Conservation (phyloP, 345 rosid species). For the Citrus australasica region DNA sequence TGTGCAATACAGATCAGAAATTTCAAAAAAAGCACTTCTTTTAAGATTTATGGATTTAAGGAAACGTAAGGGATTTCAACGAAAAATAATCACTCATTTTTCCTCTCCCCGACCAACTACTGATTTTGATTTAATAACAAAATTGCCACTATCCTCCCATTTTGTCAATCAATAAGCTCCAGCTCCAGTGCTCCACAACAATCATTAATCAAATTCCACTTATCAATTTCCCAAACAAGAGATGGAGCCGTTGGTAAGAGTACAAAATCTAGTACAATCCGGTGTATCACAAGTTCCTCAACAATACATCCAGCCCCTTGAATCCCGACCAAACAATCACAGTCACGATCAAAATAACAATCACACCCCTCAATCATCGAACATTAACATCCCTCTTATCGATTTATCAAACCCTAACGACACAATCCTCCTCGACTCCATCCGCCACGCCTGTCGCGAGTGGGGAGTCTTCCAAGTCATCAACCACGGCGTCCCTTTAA, state of each 20-base stretch:
- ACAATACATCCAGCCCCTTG: conserved; percentile 64
- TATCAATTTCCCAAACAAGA: too few species aligned
- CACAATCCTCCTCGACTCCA: conserved; percentile 28
- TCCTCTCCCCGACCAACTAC: too few species aligned
- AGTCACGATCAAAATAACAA: neutral
- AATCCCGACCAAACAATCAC: conserved; percentile 38
- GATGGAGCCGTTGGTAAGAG: conserved; percentile 39
- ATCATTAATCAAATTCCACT: too few species aligned
- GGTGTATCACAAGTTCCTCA: conserved; percentile 53
- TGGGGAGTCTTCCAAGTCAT: conserved; percentile 90
- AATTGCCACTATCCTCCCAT: neutral
- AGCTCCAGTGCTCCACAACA: too few species aligned
- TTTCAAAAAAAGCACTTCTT: too few species aligned
- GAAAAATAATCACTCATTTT: too few species aligned
- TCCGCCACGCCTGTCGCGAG: conserved; percentile 54
- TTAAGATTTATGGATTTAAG: too few species aligned
- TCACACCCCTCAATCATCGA: neutral
- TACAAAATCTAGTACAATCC: conserved; percentile 47
- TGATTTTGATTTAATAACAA: neutral
- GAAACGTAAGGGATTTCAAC: too few species aligned
- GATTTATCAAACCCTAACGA: conserved; percentile 33
- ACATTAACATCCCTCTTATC: conserved; percentile 41
- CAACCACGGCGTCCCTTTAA: conserved; percentile 63
- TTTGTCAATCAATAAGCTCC: neutral
- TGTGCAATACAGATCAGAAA: too few species aligned